Base-by-base conservation (phyloP, 2,329 filamentous ascomycete species). In the Aspergillus amoenus region DNA sequence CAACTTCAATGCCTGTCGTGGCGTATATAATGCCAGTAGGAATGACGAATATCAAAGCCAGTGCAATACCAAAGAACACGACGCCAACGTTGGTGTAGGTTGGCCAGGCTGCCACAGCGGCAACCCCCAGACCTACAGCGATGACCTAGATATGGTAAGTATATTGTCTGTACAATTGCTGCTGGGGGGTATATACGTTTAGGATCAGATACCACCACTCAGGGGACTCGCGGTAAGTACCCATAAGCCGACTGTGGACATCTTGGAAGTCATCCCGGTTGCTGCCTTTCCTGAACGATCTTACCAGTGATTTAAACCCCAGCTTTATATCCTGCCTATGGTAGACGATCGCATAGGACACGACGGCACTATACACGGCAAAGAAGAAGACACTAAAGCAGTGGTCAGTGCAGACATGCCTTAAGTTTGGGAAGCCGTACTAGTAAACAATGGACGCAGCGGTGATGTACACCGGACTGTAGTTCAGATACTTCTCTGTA, bases 21-120 rank as follows among this genome's bases (percentile, higher is more conserved):
- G 55, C 55, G 24, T 57, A 53, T 17, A 57, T 51, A 27, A 57
- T 57, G n/a, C 55, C 55, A 13, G 51, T 53, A 1, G 55, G 55
- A 18, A 57, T 48, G 12, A 40, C 40, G 5, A 57, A 46, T 3
- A 53, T 24, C 11, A 57, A 21, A 5, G 49, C 51, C 5, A 57
- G 30, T 3, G 32, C 50, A 12, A 57, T 54, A 27, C 49, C 55
- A 37, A 57, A 57, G 34, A 57, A 51, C 6, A 57, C 41, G 8
- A 45, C 49, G 13, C 55, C 51, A 27, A 57, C 52, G 13, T 40
- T 51, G 42, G 52, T 53, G 22, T 50, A 24, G 15, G 54, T 56
- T 18, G 48, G 47, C 17, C 49, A 56, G 12, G 17, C 37, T 17
- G 42, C 54, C 2, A 52, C 41, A 2, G 47, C 41, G 9, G 49